A percentile compares a stretch with the other conserved stretches of the same genome.
Conservation (phyloP, 2,329 filamentous ascomycete species). For the Ophiocordyceps unilateralis region DNA sequence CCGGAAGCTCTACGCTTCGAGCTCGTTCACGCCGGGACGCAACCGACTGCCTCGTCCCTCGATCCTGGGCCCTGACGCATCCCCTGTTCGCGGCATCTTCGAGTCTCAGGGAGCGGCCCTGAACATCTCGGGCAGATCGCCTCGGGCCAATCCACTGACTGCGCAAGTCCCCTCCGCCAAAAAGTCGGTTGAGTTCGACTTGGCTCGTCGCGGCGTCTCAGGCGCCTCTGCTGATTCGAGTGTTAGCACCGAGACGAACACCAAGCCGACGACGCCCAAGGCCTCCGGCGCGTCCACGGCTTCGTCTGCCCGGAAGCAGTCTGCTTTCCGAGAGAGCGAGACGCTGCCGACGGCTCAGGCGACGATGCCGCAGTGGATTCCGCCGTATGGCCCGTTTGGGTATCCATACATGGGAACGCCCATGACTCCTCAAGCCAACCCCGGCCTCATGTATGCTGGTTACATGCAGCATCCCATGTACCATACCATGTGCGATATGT, state of each 20-base stretch:
- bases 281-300: neutral
- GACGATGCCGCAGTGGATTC: constrained; percentile 6
- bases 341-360: neutral
- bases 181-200: constrained; percentile 4
- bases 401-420: constrained; percentile 6
- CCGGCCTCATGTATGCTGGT: constrained; percentile 7
- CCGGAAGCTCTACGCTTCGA: constrained; percentile 1
- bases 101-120: neutral
- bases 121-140: neutral
- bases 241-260: neutral
- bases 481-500: constrained; percentile 7
- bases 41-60: constrained; percentile 2
- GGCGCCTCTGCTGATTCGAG: neutral
- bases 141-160: neutral
- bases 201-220: neutral
- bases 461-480: constrained; percentile 7
- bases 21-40: constrained; percentile 3
- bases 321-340: neutral
- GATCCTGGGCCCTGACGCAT: constrained; percentile 2
- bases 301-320: neutral
- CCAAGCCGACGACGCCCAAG: constrained; percentile 1
- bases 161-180: neutral
- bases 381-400: constrained; percentile 4
- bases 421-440: constrained; percentile 7
- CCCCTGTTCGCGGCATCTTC: constrained; percentile 1